A percentile compares a stretch with the other conserved stretches of the same genome.
phyloP scores from a whole-genome alignment of 805 yeast species.

The Wickerhamomyces queroliae region DNA sequence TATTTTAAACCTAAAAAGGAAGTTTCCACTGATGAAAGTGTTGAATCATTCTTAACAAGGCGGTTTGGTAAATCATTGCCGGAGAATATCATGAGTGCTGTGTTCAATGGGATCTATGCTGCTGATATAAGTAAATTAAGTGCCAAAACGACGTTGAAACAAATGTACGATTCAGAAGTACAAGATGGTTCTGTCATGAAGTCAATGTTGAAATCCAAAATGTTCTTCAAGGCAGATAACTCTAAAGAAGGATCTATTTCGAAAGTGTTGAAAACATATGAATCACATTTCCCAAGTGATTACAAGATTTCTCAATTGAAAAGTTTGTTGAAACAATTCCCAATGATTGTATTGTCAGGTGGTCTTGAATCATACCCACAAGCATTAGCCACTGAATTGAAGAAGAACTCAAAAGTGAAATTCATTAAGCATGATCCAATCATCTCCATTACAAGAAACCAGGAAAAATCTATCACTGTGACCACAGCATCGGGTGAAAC shows the following conservation, averaged over 20 bases:
- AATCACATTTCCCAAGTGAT: slow-evolving; percentile 33
- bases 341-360: slow-evolving; percentile 51
- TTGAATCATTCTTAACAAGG: slow-evolving; percentile 59
- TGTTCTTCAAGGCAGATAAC: slow-evolving; percentile 4
- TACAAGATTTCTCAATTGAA: slow-evolving; percentile 31
- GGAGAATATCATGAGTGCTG: slow-evolving; percentile 67
- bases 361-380: slow-evolving; percentile 55
- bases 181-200: slow-evolving; percentile 52
- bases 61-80: slow-evolving; percentile 56
- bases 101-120: slow-evolving; percentile 87
- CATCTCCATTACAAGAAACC: slow-evolving; percentile 6
- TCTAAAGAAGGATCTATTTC: slow-evolving; percentile 12
- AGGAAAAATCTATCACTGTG: slow-evolving; percentile 3
- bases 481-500: background rate
- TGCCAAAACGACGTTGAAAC: slow-evolving; percentile 52
- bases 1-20: slow-evolving; percentile 33
- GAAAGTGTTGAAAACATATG: slow-evolving; percentile 31
- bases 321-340: slow-evolving; percentile 40
- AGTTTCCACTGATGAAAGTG: slow-evolving; percentile 55
- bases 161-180: slow-evolving; percentile 50
- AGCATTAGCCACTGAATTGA: slow-evolving; percentile 33
- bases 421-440: slow-evolving; percentile 27
- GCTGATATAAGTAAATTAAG: slow-evolving; percentile 71
- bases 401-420: slow-evolving; percentile 33
- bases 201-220: slow-evolving; percentile 32